Percentiles rank a stretch among this genome's conserved stretches.
Conservation (phyloP, 1,284 basidiomycete genomes). For the Moniliella sp. region DNA sequence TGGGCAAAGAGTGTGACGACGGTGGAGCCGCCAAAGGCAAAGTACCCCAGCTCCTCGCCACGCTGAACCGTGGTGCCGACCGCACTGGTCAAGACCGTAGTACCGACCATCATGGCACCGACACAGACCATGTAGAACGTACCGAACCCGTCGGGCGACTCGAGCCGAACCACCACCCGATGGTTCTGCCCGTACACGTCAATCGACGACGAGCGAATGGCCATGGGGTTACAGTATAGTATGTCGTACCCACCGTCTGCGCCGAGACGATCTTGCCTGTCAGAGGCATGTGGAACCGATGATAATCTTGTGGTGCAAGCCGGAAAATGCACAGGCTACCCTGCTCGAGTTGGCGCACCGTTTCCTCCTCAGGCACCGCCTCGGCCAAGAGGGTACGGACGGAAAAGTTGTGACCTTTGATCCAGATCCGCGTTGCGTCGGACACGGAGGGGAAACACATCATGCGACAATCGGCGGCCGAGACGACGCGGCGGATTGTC, state of each 20-base stretch:
- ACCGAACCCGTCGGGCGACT: slow-evolving; percentile 23
- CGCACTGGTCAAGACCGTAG: slow-evolving; percentile 47
- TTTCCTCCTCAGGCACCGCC: slow-evolving; percentile 46
- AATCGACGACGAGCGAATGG: slow-evolving; percentile 51
- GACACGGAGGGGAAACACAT: slow-evolving; percentile 70
- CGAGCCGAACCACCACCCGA: slow-evolving; percentile 36
- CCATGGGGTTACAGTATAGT: slow-evolving; percentile 38
- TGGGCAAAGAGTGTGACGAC: slow-evolving; percentile 5
- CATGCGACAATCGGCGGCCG: slow-evolving; percentile 74
- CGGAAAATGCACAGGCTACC: slow-evolving; percentile 52
- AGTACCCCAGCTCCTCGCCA: slow-evolving; percentile 60
- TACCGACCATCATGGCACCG: slow-evolving; percentile 41
- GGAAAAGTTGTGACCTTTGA: slow-evolving; percentile 83
- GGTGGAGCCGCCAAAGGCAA: slow-evolving; percentile 33
- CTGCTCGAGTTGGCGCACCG: slow-evolving; percentile 49
- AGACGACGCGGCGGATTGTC: slow-evolving; percentile 59
- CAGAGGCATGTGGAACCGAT: slow-evolving; percentile 81
- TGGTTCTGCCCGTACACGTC: slow-evolving; percentile 88
- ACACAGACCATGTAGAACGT: slow-evolving; percentile 15
- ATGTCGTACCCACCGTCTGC: slow-evolving; percentile 35
- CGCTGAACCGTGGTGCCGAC: slow-evolving; percentile 60
- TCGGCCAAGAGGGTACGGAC: slow-evolving; percentile 59
- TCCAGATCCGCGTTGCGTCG: slow-evolving; percentile 76
- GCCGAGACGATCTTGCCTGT: slow-evolving; percentile 47
- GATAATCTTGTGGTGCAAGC: slow-evolving; percentile 66